These are phyloP conservation scores for Phycomyces nitens DNA, from an alignment of 192 early-diverging fungal species.

Conservation along the genomic window DNA sequence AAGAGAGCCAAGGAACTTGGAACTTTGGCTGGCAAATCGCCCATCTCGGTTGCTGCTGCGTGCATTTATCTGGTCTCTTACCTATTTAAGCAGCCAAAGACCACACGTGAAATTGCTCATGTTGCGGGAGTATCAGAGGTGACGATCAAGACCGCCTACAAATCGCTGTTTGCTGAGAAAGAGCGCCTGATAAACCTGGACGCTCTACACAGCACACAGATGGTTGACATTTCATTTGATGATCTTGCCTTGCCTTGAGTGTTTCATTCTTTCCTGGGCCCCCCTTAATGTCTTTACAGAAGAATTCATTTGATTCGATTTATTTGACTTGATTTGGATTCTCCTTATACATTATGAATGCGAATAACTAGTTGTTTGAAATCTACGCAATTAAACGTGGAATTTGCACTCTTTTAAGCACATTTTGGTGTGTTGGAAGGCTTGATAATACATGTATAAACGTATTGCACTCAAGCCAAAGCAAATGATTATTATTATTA, in stretches of 20 bases:
- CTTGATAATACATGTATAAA: too few relatives aligned
- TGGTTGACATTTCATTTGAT: constrained; percentile 25
- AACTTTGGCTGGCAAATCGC: constrained; percentile 84
- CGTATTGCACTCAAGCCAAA: too few relatives aligned
- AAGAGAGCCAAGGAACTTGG: constrained; percentile 74
- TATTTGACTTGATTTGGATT: too few relatives aligned
- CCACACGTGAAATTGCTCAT: constrained; percentile 74
- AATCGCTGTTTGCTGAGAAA: constrained; percentile 59
- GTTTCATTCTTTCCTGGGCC: too few relatives aligned
- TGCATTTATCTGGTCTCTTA: constrained; percentile 85
- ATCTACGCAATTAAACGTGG: too few relatives aligned
- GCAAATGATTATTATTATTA: too few relatives aligned
- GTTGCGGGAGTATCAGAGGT: constrained; percentile 91
- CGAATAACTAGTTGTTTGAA: too few relatives aligned
- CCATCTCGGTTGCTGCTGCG: constrained; percentile 89
- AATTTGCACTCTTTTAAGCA: too few relatives aligned
- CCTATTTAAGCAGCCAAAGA: constrained; percentile 62
- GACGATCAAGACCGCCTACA: constrained; percentile 87
- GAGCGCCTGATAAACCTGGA: constrained; percentile 49
- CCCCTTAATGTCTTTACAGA: too few relatives aligned
- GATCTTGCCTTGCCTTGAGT: constrained; percentile 30
- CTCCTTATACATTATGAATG: too few relatives aligned
- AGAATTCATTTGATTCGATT: too few relatives aligned
- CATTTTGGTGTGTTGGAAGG: too few relatives aligned
- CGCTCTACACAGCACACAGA: constrained; percentile 33